These are phyloP conservation scores for Phytophthora kernoviae DNA, from an alignment of 352 stramenopile genomes.

Conservation along the genomic window DNA sequence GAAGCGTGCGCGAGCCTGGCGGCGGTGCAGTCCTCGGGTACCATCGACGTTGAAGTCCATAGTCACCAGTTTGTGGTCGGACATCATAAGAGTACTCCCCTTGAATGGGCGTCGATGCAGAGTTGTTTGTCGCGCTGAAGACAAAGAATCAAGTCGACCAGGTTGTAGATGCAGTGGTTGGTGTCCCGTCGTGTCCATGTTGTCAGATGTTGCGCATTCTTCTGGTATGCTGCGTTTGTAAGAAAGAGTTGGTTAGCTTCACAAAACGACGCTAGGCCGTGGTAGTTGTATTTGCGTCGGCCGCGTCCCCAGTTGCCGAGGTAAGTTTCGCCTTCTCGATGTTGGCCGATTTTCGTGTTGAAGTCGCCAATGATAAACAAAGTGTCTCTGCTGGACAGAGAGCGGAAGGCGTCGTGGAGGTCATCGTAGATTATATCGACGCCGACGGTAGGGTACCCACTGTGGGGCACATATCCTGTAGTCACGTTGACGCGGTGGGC, in stretches of 20 bases:
- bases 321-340: conserved; percentile 4
- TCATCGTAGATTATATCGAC: conserved; percentile 6
- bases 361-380: conserved; percentile 12
- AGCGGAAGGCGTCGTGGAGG: not conserved
- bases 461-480: conserved; percentile 12
- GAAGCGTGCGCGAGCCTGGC: no score
- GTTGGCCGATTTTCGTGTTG: conserved; percentile 13
- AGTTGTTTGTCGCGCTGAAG: not conserved
- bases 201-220: conserved; percentile 11
- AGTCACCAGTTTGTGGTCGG: not conserved
- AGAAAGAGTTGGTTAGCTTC: conserved; percentile 19
- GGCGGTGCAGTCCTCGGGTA: not conserved
- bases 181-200: conserved; percentile 11
- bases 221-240: conserved; percentile 16
- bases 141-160: conserved; percentile 16
- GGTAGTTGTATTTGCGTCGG: conserved; percentile 1
- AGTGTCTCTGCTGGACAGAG: conserved; percentile 2
- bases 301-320: not conserved
- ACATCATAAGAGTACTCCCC: not conserved
- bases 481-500: conserved; percentile 8
- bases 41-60: not conserved
- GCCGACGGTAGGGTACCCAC: not conserved
- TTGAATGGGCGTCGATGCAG: not conserved
- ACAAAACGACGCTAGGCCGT: conserved; percentile 5
- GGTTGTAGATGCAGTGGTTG: conserved; percentile 13